phyloP scores from a whole-genome alignment of 768 basidiomycete species.

The Boletus reticuloceps region DNA sequence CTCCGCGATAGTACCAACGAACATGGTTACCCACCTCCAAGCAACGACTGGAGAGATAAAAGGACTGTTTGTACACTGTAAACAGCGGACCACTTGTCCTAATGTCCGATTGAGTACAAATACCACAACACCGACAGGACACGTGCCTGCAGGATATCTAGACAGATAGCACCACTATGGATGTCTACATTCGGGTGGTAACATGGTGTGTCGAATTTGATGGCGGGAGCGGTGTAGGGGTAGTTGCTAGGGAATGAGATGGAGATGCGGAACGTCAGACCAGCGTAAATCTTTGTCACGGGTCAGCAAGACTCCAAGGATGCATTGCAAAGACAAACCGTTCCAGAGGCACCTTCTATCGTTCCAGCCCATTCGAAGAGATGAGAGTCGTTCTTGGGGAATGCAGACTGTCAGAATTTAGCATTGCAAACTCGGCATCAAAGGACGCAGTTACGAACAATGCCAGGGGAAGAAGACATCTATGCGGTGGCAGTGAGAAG shows the following conservation, averaged over 20 bases:
- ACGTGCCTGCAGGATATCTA: conserved; percentile 82
- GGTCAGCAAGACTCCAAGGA: conserved; percentile 1
- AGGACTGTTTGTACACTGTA: conserved; percentile 91
- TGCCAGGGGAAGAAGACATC: conserved; percentile 90
- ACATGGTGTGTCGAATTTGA: conserved; percentile 88
- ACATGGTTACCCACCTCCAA: conserved; percentile 63
- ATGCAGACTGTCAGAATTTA: conserved; percentile 64
- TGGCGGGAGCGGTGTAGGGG: conserved; percentile 80
- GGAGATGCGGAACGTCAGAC: conserved; percentile 77
- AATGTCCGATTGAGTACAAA: conserved; percentile 7
- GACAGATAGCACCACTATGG: conserved; percentile 70
- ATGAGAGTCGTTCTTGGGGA: conserved; percentile 83
- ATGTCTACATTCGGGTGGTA: conserved; percentile 92
- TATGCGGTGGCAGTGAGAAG: conserved; percentile 29
- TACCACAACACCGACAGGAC: no score
- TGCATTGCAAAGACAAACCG: conserved; percentile 34
- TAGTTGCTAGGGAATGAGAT: conserved; percentile 87
- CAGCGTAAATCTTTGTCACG: conserved; percentile 63
- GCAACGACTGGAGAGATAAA: conserved; percentile 80
- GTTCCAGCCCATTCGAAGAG: conserved; percentile 90
- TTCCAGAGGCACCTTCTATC: conserved; percentile 77
- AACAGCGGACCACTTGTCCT: conserved; percentile 94
- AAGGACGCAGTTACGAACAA: conserved; percentile 47
- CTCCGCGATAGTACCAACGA: neutral
- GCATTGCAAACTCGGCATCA: neutral